Percentiles rank a stretch among this genome's conserved stretches.
Evolutionary conservation across 257 asterid species (phyloP).

Genomic region (Solanum clarkiae): DNA sequence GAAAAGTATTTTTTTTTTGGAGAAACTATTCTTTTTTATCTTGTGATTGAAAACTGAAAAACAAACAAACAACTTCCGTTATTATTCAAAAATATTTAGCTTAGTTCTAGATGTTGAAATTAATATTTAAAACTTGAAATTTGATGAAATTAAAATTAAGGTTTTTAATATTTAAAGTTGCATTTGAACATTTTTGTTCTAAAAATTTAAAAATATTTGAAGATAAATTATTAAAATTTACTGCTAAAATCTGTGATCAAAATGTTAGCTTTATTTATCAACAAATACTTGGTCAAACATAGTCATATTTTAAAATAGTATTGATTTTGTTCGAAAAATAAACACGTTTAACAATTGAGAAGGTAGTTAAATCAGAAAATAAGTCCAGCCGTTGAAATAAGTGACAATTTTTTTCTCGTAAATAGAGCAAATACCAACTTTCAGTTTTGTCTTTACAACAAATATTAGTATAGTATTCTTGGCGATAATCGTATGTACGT

Average conservation of each 20-base stretch:
- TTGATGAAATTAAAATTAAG: not conserved
- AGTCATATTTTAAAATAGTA: not conserved
- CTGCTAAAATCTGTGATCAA: not conserved
- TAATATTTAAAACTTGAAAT: not conserved
- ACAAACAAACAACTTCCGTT: not conserved
- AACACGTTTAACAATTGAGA: not conserved
- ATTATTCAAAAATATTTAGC: not conserved
- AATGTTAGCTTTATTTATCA: not conserved
- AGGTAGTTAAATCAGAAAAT: not conserved
- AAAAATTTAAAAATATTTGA: not conserved
- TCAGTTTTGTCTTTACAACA: too few species aligned
- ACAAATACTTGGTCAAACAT: not conserved
- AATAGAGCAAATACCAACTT: not conserved
- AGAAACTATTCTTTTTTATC: not conserved
- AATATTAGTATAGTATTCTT: too few species aligned
- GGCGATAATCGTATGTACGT: too few species aligned
- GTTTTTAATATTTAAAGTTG: not conserved
- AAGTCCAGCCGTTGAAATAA: not conserved
- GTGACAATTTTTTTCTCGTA: not conserved
- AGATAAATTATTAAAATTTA: not conserved
- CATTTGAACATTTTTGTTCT: not conserved
- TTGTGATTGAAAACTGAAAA: not conserved
- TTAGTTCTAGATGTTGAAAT: not conserved
- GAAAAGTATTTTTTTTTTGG: not conserved
- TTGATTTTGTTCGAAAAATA: not conserved